Percentiles rank a stretch among this genome's conserved stretches.
Evolutionary conservation across 2,329 filamentous ascomycete species (phyloP).

Genomic region (Alternaria burnsii): DNA sequence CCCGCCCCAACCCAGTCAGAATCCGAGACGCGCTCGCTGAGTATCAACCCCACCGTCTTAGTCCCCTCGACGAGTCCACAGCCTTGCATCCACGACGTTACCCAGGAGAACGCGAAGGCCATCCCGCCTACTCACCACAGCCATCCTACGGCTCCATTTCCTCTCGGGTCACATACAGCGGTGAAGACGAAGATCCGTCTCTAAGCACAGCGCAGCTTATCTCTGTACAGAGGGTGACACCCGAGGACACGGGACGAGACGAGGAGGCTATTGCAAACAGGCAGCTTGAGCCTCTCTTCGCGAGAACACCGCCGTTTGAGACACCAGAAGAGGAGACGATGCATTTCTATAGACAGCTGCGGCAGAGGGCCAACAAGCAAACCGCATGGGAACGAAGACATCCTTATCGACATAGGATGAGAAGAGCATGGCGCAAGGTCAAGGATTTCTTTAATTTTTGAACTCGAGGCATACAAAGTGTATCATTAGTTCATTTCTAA

Average conservation of each 20-base stretch:
- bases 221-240: background rate
- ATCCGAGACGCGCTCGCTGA: background rate
- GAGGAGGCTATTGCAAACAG: background rate
- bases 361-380: background rate
- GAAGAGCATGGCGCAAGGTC: slow-evolving; percentile 1
- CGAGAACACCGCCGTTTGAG: background rate
- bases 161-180: background rate
- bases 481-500: background rate
- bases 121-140: background rate
- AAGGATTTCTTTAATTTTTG: background rate
- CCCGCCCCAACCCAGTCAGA: background rate
- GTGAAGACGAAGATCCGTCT: background rate
- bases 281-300: background rate
- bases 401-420: background rate
- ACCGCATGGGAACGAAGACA: background rate
- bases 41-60: background rate
- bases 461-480: background rate
- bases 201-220: background rate
- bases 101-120: background rate
- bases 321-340: background rate
- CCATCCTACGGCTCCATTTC: background rate
- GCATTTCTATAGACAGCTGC: background rate
- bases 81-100: background rate
- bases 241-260: background rate
- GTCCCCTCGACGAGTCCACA: background rate